Percentiles rank a stretch among this genome's conserved stretches.
Conservation (phyloP, 2,329 filamentous ascomycete species). For the Calonectria montana region DNA sequence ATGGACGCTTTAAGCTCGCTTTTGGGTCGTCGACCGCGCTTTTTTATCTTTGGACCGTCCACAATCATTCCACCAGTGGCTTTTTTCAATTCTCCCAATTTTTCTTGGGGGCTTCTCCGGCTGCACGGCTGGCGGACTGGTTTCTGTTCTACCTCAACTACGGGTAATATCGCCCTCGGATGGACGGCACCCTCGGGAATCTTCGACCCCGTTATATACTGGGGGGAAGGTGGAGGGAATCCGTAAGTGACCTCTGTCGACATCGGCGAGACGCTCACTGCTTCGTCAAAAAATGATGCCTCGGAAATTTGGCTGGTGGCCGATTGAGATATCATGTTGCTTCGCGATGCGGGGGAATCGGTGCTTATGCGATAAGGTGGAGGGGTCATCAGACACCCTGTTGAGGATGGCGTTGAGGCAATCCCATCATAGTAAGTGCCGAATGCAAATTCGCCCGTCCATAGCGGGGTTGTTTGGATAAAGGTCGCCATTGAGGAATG, state of each 20-base stretch:
- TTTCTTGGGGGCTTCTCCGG: conserved; percentile 26
- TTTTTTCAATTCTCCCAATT: conserved; percentile 18
- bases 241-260: conserved; percentile 33
- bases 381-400: conserved; percentile 25
- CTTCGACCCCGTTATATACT: conserved; percentile 24
- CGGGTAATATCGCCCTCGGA: conserved; percentile 21
- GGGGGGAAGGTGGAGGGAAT: conserved; percentile 29
- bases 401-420: conserved; percentile 11
- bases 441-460: conserved; percentile 9
- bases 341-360: conserved; percentile 34
- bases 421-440: conserved; percentile 13
- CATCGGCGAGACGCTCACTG: conserved; percentile 35
- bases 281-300: conserved; percentile 42
- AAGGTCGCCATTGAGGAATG: conserved; percentile 21
- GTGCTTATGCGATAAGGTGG: conserved; percentile 36
- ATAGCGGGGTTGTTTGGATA: background rate
- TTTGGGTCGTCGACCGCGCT: conserved; percentile 43
- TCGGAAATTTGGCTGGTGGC: conserved; percentile 31
- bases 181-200: conserved; percentile 9
- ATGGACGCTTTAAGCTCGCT: conserved; percentile 23
- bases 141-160: conserved; percentile 27
- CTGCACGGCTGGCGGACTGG: conserved; percentile 16
- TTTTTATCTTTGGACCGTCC: conserved; percentile 33
- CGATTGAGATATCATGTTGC: conserved; percentile 32
- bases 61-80: background rate